Evolutionary conservation across 805 yeast species (phyloP), one percentile per base, ranked within the genome.

Genomic region (Kuraishia piskuri): DNA sequence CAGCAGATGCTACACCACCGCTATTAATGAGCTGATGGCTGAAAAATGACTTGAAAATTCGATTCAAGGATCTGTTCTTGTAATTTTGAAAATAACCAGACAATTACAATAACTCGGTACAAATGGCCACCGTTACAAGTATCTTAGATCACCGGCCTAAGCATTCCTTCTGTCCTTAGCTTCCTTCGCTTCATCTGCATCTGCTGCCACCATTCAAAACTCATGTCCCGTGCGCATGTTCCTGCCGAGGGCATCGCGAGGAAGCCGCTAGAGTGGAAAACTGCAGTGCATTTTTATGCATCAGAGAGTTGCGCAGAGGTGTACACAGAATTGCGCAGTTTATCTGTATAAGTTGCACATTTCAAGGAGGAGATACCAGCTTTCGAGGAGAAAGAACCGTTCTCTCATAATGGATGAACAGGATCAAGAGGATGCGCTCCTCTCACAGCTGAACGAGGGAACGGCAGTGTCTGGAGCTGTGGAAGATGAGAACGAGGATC

Each of bases 401-500:
- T 31, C n/a, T 20, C 47, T 9, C 47, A 20, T 7, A 5, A 17
- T 22, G 26, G 26, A 21, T 21, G 49, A 46, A 46, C 49, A 22
- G 9, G 49, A 46, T 21, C 25, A 46, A 22, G 49, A 46, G 25
- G 49, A 46, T 21, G 24, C 7, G 31, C 26, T 46, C n/a, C 17
- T 22, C 5, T 46, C 23, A 9, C 26, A 21, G 24, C 19, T 17
- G 5, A 22, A 21, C 19, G 19, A 7, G 17, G 25, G 23, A 22
- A 9, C 14, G 5, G 49, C 10, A 12, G 40, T 23, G n/a, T 20
- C 37, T 20, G 66, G 61, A 44, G 59, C 53, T 5, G 73, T 68
- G 37, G 36, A 22, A 20, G 73, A 68, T 8, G 77, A 72, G 49
- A 67, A 65, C 26, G 85, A 79, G 48, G 75, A 71, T 47, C 60